phyloP scores from a whole-genome alignment of 2,329 filamentous ascomycete species.

The Pseudogymnoascus sp. region DNA sequence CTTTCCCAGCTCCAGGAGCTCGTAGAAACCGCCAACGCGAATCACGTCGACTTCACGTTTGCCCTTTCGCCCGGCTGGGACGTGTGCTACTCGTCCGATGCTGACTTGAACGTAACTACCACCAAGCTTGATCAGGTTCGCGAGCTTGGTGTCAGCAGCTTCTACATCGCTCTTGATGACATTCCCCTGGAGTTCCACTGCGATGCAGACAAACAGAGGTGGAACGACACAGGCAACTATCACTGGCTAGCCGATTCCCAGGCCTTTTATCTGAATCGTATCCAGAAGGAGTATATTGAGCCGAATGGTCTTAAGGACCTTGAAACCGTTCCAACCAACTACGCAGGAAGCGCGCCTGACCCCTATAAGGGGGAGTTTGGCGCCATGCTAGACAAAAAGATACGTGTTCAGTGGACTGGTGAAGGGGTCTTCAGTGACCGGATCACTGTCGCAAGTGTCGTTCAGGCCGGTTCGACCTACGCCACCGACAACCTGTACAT shows the following conservation, averaged over 20 bases:
- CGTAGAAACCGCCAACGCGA: slow-evolving; percentile 16
- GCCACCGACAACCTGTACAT: slow-evolving; percentile 20
- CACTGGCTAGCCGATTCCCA: slow-evolving; percentile 19
- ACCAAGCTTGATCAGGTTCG: slow-evolving; percentile 19
- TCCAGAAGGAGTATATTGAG: slow-evolving; percentile 18
- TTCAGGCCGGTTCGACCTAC: slow-evolving; percentile 16
- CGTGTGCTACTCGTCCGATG: slow-evolving; percentile 18
- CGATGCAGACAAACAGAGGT: slow-evolving; percentile 18
- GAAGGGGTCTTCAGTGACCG: slow-evolving; percentile 21
- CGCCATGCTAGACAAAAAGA: slow-evolving; percentile 20
- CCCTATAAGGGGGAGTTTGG: slow-evolving; percentile 20
- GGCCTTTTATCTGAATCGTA: slow-evolving; percentile 18
- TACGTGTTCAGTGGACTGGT: slow-evolving; percentile 22
- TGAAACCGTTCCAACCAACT: slow-evolving; percentile 19
- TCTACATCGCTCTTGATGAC: slow-evolving; percentile 20
- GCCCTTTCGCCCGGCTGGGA: slow-evolving; percentile 18
- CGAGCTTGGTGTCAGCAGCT: slow-evolving; percentile 18
- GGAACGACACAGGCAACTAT: slow-evolving; percentile 12
- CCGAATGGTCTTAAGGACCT: slow-evolving; percentile 17
- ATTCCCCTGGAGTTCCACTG: slow-evolving; percentile 18
- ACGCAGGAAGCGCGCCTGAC: slow-evolving; percentile 17
- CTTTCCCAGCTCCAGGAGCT: slow-evolving; percentile 17
- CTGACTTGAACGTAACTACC: slow-evolving; percentile 18
- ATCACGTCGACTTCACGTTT: slow-evolving; percentile 21
- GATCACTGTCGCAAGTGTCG: slow-evolving; percentile 18